Conservation (phyloP, 139 green algal genomes). For the Picochlorum costavermella region DNA sequence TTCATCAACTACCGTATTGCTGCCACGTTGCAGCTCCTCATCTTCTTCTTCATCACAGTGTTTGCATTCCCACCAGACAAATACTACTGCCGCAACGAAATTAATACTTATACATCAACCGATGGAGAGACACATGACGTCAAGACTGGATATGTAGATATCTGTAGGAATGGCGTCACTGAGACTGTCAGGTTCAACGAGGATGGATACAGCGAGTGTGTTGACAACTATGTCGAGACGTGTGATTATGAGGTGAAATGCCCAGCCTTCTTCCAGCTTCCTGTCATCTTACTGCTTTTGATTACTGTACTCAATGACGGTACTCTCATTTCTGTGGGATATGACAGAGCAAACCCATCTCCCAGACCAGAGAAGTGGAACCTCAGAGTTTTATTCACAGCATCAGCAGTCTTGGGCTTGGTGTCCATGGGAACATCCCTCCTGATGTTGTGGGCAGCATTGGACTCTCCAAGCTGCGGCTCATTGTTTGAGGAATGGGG, state of each 20-base stretch:
- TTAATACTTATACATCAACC: neutral
- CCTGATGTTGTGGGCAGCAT: conserved; percentile 57
- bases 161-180: neutral
- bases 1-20: conserved; percentile 73
- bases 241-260: conserved; percentile 14
- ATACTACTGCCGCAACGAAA: conserved; percentile 25
- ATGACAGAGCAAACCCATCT: conserved; percentile 68
- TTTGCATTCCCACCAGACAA: conserved; percentile 53
- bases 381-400: conserved; percentile 48
- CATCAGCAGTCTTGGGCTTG: conserved; percentile 56
- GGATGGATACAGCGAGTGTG: neutral
- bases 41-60: conserved; percentile 83
- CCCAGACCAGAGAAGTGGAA: conserved; percentile 73
- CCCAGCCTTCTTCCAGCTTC: conserved; percentile 70
- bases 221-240: neutral
- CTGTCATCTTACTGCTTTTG: conserved; percentile 77
- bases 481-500: conserved; percentile 29
- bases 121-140: neutral
- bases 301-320: conserved; percentile 91
- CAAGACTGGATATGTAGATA: neutral
- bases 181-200: neutral
- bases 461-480: conserved; percentile 46
- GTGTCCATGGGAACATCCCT: conserved; percentile 66
- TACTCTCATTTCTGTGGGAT: conserved; percentile 76
- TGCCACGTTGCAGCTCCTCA: conserved; percentile 69